Base-by-base conservation (phyloP, 1,139 yeast species). In the Lodderomyces metapsilosis region DNA sequence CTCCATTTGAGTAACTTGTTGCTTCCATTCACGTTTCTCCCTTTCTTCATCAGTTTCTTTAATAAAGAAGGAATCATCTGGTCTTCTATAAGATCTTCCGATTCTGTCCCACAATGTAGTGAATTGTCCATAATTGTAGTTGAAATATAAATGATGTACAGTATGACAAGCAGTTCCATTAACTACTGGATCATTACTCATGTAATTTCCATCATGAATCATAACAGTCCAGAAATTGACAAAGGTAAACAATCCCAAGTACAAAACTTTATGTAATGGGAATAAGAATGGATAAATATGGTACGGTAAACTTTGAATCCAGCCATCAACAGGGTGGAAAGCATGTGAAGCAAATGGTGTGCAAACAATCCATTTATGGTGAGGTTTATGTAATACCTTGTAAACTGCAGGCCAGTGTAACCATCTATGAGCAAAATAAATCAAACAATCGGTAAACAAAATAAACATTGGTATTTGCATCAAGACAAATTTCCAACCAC, bases 91-190 rank as follows among this genome's bases (percentile, higher is more conserved):
- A 31, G 96, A 82, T 36, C 89, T 85, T 43, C 98, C 98, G 43
- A 92, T 69, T 66, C 98, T 83, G 62, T 92, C 98, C 98, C 98
- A 92, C 52, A 92, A 72, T 5, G 98, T 92, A 40, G 98, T 91
- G 71, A 92, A 92, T 69, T 92, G 98, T 28, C 98, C 98, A 59
- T 91, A 92, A 71, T 92, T 92, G 71, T 92, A 92, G 74, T 91
- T 91, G 78, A 92, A 92, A 67, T 92, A 92, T 57, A 92, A 71
- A 61, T 92, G 98, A 66, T 92, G 98, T 39, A 92, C 82, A 4
- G 98, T 91, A 67, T 92, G 98, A 67, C 98, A 91, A 4, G 98
- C 98, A 22, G 98, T 91, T 54, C 98, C 98, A 64, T 92, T 92
- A 50, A 92, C 86, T 45, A 88, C 78, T 6, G 98, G 96, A 62